These are phyloP conservation scores for Taiozyma sp. DNA, from an alignment of 1,139 yeast genomes.

Conservation along the genomic window DNA sequence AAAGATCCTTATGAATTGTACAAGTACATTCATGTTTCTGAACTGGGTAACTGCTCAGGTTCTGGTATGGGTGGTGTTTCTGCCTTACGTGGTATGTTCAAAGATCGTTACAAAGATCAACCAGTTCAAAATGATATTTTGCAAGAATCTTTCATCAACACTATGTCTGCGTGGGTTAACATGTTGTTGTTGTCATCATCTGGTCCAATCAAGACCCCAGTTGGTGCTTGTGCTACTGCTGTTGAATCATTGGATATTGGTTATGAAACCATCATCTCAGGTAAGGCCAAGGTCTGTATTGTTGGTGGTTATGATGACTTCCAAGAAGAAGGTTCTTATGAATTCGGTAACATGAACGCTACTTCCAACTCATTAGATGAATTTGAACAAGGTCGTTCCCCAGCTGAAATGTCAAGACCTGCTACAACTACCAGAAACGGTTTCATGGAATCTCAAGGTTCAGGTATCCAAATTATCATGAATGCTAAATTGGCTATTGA, in stretches of 20 bases:
- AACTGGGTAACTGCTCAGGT: slow-evolving; percentile 98
- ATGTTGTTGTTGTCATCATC: slow-evolving; percentile 96
- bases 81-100: slow-evolving; percentile 97
- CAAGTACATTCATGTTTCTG: slow-evolving; percentile 96
- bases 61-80: slow-evolving; percentile 99
- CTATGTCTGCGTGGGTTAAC: slow-evolving; percentile 99
- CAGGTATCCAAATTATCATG: slow-evolving; percentile 98
- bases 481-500: slow-evolving; percentile 86
- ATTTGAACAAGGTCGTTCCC: slow-evolving; percentile 93
- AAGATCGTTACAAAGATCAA: slow-evolving; percentile 83
- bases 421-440: slow-evolving; percentile 94
- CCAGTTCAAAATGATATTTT: slow-evolving; percentile 96
- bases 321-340: slow-evolving; percentile 98
- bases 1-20: slow-evolving; percentile 98
- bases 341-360: slow-evolving; percentile 98
- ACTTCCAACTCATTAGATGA: slow-evolving; percentile 87
- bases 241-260: slow-evolving; percentile 96
- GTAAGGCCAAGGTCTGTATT: slow-evolving; percentile 92
- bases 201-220: slow-evolving; percentile 98
- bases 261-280: slow-evolving; percentile 85
- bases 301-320: slow-evolving; percentile 99
- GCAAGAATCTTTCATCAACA: slow-evolving; percentile 97
- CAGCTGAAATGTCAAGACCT: slow-evolving; percentile 98
- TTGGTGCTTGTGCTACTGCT: slow-evolving; percentile 99
- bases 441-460: slow-evolving; percentile 99